These are phyloP conservation scores for Apiospora pterosperma DNA, from an alignment of 2,329 filamentous ascomycete genomes.

Conservation along the genomic window DNA sequence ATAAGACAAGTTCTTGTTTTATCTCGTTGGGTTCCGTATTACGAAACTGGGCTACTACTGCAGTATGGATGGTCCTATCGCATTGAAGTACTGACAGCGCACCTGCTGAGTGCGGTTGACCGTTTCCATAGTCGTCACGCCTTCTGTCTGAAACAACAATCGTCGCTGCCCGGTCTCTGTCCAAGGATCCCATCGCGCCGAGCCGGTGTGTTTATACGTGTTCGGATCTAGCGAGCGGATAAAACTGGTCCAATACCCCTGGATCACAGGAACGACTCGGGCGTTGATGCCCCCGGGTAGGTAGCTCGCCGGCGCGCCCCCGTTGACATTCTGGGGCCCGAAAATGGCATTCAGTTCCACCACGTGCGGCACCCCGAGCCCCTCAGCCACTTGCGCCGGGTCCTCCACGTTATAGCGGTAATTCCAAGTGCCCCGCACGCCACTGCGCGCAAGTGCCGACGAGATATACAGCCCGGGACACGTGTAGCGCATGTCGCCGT, in stretches of 20 bases:
- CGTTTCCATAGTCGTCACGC: slow-evolving; percentile 40
- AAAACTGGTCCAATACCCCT: slow-evolving; percentile 74
- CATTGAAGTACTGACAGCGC: slow-evolving; percentile 45
- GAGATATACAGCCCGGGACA: slow-evolving; percentile 60
- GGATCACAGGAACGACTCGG: slow-evolving; percentile 55
- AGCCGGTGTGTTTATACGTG: slow-evolving; percentile 14
- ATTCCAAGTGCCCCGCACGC: slow-evolving; percentile 51
- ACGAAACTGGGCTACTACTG: not conserved
- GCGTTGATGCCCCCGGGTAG: slow-evolving; percentile 48
- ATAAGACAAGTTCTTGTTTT: not conserved
- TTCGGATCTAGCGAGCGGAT: slow-evolving; percentile 67
- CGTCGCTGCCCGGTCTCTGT: slow-evolving; percentile 24
- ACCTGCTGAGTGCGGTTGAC: slow-evolving; percentile 34
- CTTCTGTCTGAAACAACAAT: slow-evolving; percentile 39
- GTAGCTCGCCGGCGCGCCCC: slow-evolving; percentile 53
- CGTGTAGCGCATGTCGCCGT: slow-evolving; percentile 63
- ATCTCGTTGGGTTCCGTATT: not conserved
- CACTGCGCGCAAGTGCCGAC: slow-evolving; percentile 28
- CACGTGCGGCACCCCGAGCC: slow-evolving; percentile 64
- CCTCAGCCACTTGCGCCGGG: slow-evolving; percentile 44
- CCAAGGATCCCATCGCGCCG: slow-evolving; percentile 24
- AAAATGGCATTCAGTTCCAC: slow-evolving; percentile 66
- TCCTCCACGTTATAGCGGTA: slow-evolving; percentile 70
- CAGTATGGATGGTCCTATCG: slow-evolving; percentile 35
- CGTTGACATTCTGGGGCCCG: slow-evolving; percentile 54